Evolutionary conservation across 73 alveolate genomes (phyloP), one percentile per base, ranked within the genome.

Genomic region (Paramecium tetraurelia): DNA sequence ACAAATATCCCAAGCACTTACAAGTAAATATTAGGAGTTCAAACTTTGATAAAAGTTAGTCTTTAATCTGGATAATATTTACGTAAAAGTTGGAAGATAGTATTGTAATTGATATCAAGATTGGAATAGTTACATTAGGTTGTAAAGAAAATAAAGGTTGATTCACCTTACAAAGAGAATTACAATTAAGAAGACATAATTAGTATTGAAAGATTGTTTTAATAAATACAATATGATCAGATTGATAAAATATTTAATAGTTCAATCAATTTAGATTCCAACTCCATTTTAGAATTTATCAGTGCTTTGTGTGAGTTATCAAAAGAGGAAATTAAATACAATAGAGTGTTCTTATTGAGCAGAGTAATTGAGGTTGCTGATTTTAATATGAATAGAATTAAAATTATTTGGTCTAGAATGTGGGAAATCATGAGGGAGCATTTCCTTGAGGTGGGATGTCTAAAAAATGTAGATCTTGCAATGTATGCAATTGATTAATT

Each of bases 301-400:
- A 69, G 86, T 63, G 58, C 96, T 12, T 86, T 96, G 53, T 96
- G 98, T 85, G 97, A 92, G 29, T 95, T 96, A 20, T 93, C 98
- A 2, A 93, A 89, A 87, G 96, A 68, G 75, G 99, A 97, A 87
- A 88, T 97, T 31, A 85, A 77, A 48, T 92, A 87, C 40, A 89
- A 83, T 58, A 93, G 96, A 94, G 92, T 92, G 36, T 97, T 97
- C 92, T 93, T 93, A 50, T 92, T 97, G 59, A 96, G 97, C 84
- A 96, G 93, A 93, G 85, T 97, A 8, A 97, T 96, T 4, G 99
- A 97, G 94, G 98, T 97, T 0, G 96, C 99, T 2, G 99, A 97
- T 85, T 88, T 93, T 48, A 96, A 96, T 85, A 93, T 97, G 98
- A 72, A 92, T 48, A 93, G 99, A 80, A 93, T 95, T 22, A 93